Conservation (phyloP, 139 green algal genomes). For the Micromonas commoda region DNA sequence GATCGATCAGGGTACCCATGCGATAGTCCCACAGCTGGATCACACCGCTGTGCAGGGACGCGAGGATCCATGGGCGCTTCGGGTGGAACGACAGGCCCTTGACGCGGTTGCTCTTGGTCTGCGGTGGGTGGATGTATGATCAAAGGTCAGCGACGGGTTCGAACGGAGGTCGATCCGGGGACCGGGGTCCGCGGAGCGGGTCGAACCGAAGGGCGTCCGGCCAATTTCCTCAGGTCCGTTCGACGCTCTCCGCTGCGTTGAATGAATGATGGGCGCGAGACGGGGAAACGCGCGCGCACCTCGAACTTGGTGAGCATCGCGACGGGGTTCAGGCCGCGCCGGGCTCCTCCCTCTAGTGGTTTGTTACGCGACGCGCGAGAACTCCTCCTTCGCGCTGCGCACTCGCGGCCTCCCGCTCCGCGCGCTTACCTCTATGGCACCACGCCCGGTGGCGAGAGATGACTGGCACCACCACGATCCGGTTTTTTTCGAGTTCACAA, state of each 20-base stretch:
- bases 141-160: background rate
- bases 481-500: too few relatives aligned
- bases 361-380: too few relatives aligned
- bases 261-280: background rate
- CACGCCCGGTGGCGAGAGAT: too few relatives aligned
- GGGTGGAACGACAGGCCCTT: constrained; percentile 98
- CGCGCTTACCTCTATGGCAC: too few relatives aligned
- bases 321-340: background rate
- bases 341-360: background rate
- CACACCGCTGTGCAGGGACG: constrained; percentile 94
- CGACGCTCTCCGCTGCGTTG: background rate
- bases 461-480: too few relatives aligned
- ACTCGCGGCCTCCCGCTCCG: too few relatives aligned
- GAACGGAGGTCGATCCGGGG: too few relatives aligned
- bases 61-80: constrained; percentile 97
- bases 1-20: constrained; percentile 98
- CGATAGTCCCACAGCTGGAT: constrained; percentile 99
- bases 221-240: too few relatives aligned
- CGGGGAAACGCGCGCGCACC: background rate
- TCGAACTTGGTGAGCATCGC: constrained; percentile 50
- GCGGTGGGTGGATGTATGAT: background rate
- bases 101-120: constrained; percentile 88
- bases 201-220: too few relatives aligned
- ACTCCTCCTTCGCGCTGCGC: too few relatives aligned
- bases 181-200: too few relatives aligned